Conservation (phyloP, 495 filamentous ascomycete genomes). For the Aspergillus affinis region DNA sequence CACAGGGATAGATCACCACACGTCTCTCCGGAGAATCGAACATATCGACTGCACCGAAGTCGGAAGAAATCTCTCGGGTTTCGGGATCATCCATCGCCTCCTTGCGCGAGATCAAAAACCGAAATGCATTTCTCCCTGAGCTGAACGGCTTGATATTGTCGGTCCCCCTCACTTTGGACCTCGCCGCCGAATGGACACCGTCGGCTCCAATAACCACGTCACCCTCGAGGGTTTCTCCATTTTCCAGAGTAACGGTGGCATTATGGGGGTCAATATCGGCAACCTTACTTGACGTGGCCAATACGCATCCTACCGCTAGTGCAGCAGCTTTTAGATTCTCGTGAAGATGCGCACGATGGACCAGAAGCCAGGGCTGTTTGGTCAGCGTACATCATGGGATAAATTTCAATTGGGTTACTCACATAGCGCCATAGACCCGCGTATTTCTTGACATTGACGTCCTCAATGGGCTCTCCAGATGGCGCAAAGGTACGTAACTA, state of each 20-base stretch:
- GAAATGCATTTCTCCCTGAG: slow-evolving; percentile 58
- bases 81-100: slow-evolving; percentile 45
- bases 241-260: slow-evolving; percentile 41
- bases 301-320: slow-evolving; percentile 29
- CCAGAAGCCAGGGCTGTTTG: slow-evolving; percentile 47
- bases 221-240: slow-evolving; percentile 36
- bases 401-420: slow-evolving; percentile 8
- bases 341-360: slow-evolving; percentile 52
- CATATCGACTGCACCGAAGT: slow-evolving; percentile 45
- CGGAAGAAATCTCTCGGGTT: slow-evolving; percentile 39
- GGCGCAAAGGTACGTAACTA: slow-evolving; percentile 35
- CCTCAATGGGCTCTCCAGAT: slow-evolving; percentile 33
- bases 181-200: slow-evolving; percentile 50
- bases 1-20: slow-evolving; percentile 60
- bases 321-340: slow-evolving; percentile 46
- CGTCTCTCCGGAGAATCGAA: slow-evolving; percentile 52
- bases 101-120: slow-evolving; percentile 55
- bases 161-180: slow-evolving; percentile 43
- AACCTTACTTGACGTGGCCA: slow-evolving; percentile 46
- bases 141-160: slow-evolving; percentile 36
- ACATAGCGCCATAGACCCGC: slow-evolving; percentile 41
- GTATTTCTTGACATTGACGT: slow-evolving; percentile 32
- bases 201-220: slow-evolving; percentile 53
- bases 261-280: slow-evolving; percentile 42
- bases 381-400: neutral